Conservation (phyloP, 805 yeast genomes). For the Wickerhamiella siamensis region DNA sequence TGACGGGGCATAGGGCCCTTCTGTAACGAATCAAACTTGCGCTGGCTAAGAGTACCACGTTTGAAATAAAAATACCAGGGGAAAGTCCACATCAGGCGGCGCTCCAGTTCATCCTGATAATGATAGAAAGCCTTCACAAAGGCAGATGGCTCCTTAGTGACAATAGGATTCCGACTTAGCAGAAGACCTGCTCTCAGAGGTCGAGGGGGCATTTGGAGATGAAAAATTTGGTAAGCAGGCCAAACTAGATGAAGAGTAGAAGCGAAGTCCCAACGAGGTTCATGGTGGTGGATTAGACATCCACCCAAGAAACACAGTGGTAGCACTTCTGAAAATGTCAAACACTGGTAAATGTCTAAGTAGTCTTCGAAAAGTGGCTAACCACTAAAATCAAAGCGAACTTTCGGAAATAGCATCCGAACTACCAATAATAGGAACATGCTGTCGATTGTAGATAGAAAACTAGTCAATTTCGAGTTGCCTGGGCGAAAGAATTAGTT, state of each 20-base stretch:
- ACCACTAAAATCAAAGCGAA: too few relatives aligned
- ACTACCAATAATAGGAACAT: too few relatives aligned
- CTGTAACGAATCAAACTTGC: conserved; percentile 61
- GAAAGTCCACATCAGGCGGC: conserved; percentile 92
- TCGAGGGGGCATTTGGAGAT: neutral
- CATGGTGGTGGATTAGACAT: neutral
- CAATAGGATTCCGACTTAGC: conserved; percentile 68
- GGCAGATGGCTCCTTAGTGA: conserved; percentile 59
- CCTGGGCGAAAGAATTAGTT: too few relatives aligned
- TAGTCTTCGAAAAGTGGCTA: too few relatives aligned
- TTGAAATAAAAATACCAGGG: conserved; percentile 87
- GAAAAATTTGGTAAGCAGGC: neutral
- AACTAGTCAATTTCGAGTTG: too few relatives aligned
- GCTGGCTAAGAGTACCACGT: conserved; percentile 78
- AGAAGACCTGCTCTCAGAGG: conserved; percentile 32
- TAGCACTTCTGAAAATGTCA: too few relatives aligned
- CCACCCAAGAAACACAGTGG: neutral
- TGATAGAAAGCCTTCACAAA: conserved; percentile 64
- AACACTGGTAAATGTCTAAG: too few relatives aligned
- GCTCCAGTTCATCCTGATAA: conserved; percentile 76
- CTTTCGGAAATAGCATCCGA: too few relatives aligned
- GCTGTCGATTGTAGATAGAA: too few relatives aligned
- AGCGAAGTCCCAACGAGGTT: too few relatives aligned
- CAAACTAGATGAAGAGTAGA: too few relatives aligned
- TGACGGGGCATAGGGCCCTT: conserved; percentile 57